A percentile compares a stretch with the other conserved stretches of the same genome.
phyloP scores from a whole-genome alignment of 164 flowering plant species.

The Vitis labrusca region DNA sequence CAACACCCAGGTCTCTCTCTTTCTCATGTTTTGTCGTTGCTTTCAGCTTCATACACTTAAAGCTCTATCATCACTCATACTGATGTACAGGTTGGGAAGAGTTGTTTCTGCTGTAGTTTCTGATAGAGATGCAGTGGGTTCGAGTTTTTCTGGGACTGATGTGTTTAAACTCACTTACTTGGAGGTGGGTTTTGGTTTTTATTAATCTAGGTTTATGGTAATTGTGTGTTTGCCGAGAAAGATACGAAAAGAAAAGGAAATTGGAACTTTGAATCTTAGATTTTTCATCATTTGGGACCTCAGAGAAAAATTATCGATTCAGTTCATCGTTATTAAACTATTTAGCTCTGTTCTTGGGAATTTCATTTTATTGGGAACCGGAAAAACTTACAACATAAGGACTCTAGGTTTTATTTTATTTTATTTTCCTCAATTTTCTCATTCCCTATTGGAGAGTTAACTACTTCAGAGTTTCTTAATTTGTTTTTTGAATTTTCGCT shows the following conservation, averaged over 20 bases:
- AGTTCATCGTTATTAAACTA: too few species aligned
- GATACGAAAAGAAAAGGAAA: too few species aligned
- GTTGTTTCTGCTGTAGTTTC: constrained; percentile 58
- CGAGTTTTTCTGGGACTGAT: constrained; percentile 41
- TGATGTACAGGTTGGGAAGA: constrained; percentile 23
- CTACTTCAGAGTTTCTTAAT: constrained; percentile 6
- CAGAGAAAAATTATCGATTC: too few species aligned
- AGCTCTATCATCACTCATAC: constrained; percentile 4
- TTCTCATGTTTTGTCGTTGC: not conserved
- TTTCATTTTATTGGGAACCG: too few species aligned
- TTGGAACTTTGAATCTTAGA: too few species aligned
- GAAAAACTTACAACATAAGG: too few species aligned
- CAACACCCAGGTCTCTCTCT: constrained; percentile 26
- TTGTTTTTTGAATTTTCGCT: constrained; percentile 1
- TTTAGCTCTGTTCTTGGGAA: too few species aligned
- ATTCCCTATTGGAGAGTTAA: not conserved
- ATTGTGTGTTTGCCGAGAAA: too few species aligned
- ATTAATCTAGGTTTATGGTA: constrained; percentile 1
- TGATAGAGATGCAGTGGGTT: constrained; percentile 45
- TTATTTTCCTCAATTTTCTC: too few species aligned
- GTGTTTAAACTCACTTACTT: constrained; percentile 72
- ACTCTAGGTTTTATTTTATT: too few species aligned
- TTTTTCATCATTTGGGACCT: too few species aligned
- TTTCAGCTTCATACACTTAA: not conserved
- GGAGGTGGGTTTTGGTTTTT: constrained; percentile 56